These are phyloP conservation scores for Phytophthora sp. DNA, from an alignment of 352 stramenopile genomes.

Conservation along the genomic window DNA sequence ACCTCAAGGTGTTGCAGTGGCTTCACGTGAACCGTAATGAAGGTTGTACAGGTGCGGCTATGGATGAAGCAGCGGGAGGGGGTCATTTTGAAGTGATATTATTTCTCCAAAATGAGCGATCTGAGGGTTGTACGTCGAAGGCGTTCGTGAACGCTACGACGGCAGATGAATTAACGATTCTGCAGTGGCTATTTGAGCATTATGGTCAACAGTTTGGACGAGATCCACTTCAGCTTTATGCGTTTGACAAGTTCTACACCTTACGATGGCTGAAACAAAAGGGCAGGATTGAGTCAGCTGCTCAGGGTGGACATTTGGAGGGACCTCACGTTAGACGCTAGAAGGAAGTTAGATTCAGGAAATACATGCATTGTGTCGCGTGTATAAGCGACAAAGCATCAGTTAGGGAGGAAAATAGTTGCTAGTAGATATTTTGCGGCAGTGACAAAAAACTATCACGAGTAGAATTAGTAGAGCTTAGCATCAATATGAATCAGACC, in stretches of 20 bases:
- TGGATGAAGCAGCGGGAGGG: constrained; percentile 36
- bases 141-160: constrained; percentile 47
- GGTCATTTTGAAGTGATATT: constrained; percentile 50
- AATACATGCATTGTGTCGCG: too few relatives aligned
- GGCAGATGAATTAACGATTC: constrained; percentile 40
- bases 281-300: not conserved
- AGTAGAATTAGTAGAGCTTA: constrained; percentile 16
- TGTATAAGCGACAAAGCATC: constrained; percentile 30
- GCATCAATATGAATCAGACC: not conserved
- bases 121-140: constrained; percentile 27
- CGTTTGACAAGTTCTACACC: constrained; percentile 44
- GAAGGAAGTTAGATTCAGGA: too few relatives aligned
- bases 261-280: constrained; percentile 46
- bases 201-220: constrained; percentile 32
- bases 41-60: constrained; percentile 36
- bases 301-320: not conserved
- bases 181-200: constrained; percentile 46
- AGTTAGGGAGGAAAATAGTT: too few relatives aligned
- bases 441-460: not conserved
- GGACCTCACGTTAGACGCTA: not conserved
- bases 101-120: constrained; percentile 35
- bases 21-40: constrained; percentile 33
- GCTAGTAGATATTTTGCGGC: not conserved
- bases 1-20: constrained; percentile 36
- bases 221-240: constrained; percentile 42